Conservation (phyloP, 805 yeast genomes). For the Helenozyma rhizophorensis region DNA sequence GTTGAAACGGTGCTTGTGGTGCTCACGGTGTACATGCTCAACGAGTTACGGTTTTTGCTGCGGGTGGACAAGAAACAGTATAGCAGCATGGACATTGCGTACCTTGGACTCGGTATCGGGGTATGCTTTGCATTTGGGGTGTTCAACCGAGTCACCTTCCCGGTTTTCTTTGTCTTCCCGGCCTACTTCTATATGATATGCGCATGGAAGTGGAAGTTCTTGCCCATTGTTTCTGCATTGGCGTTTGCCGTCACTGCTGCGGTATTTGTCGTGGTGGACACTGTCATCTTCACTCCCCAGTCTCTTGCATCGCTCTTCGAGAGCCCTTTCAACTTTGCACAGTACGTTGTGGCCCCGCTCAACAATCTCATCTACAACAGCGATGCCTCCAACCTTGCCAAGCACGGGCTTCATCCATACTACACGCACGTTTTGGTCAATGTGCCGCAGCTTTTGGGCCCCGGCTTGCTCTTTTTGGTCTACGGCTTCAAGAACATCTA, state of each 20-base stretch:
- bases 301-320: constrained; percentile 2
- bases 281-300: constrained; percentile 33
- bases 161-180: constrained; percentile 71
- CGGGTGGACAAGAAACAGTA: constrained; percentile 10
- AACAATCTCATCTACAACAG: constrained; percentile 76
- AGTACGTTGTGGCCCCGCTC: constrained; percentile 61
- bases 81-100: constrained; percentile 9
- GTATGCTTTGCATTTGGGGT: constrained; percentile 56
- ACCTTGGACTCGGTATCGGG: constrained; percentile 37
- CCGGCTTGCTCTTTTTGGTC: constrained; percentile 48
- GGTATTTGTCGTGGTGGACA: constrained; percentile 49
- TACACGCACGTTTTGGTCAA: constrained; percentile 73
- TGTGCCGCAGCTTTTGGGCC: constrained; percentile 80
- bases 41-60: constrained; percentile 28
- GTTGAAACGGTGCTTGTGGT: constrained; percentile 63
- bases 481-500: constrained; percentile 32
- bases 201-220: constrained; percentile 30
- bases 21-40: constrained; percentile 47
- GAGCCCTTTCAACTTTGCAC: constrained; percentile 12
- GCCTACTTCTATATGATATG: constrained; percentile 41
- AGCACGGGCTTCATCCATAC: constrained; percentile 81
- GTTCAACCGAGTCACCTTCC: constrained; percentile 83
- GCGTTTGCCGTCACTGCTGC: constrained; percentile 34
- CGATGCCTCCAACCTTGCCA: constrained; percentile 50
- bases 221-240: constrained; percentile 21